Evolutionary conservation across 352 stramenopile species (phyloP).

Genomic region (Phytophthora tubulina): DNA sequence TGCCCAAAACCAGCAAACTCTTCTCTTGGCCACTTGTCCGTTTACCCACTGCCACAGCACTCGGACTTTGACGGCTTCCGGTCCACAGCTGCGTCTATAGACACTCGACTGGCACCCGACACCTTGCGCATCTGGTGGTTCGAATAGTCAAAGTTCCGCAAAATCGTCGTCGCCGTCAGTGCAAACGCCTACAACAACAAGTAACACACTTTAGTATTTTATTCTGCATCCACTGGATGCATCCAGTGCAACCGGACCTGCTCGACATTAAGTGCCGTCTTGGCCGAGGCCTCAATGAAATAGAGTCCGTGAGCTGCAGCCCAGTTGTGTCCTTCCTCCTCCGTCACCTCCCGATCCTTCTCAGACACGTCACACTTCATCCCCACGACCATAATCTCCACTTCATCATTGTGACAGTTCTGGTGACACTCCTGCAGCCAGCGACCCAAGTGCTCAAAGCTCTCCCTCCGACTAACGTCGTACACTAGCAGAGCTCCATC

Average conservation of each 20-base stretch:
- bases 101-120: conserved; percentile 50
- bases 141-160: conserved; percentile 78
- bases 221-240: too few relatives aligned
- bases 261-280: conserved; percentile 86
- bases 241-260: conserved; percentile 42
- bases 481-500: conserved; percentile 91
- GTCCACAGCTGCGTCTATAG: conserved; percentile 46
- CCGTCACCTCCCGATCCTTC: conserved; percentile 68
- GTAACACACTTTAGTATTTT: conserved; percentile 6
- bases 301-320: conserved; percentile 69
- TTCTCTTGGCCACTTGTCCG: neutral
- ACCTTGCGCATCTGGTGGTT: conserved; percentile 67
- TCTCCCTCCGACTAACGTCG: conserved; percentile 83
- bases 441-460: conserved; percentile 77
- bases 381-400: conserved; percentile 89
- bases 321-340: conserved; percentile 77
- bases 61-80: conserved; percentile 39
- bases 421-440: conserved; percentile 89
- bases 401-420: conserved; percentile 86
- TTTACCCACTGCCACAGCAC: conserved; percentile 47
- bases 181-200: conserved; percentile 61
- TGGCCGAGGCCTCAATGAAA: conserved; percentile 88
- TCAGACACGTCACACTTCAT: conserved; percentile 84
- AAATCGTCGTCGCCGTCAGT: conserved; percentile 75
- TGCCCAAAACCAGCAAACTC: neutral